Evolutionary conservation across 2,329 filamentous ascomycete species (phyloP), one percentile per base, ranked within the genome.

Genomic region (Harringtonia aguacate): DNA sequence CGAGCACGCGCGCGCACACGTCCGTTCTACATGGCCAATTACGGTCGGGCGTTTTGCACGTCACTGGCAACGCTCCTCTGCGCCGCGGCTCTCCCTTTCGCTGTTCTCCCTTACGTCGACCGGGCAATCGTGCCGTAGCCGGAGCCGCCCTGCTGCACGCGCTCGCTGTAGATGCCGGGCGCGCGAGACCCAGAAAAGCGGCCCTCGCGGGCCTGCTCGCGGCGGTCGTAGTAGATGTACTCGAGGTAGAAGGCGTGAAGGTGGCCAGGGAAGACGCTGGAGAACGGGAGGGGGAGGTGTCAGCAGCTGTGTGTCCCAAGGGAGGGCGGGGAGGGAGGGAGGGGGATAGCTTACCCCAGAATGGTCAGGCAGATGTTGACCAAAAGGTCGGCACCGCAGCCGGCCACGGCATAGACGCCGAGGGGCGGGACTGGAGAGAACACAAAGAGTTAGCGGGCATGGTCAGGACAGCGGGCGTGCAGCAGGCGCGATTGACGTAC

Each of bases 221-320:
- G 73, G 33, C 82, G 81, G 55, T 86, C 77, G 61, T 82, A 90
- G 66, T 89, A 94, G 49, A 94, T 70, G 59, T 88, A 94, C 62
- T 88, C 79, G 48, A 87, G 53, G 59, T 89, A 92, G 61, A 89
- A 88, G 36, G 84, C 84, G 58, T 88, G 81, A 35, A 90, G 75
- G 52, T 87, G 81, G 8, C 85, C 86, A 0, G 86, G 86, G 41
- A 92, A 63, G 60, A 81, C 85, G n/a, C 77, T 78, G 47, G 34
- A 50, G n/a, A n/a, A n/a, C n/a, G n/a, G n/a, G n/a, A n/a, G n/a
- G n/a, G n/a, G n/a, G n/a, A n/a, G n/a, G 30, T 47, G 46, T 45
- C 44, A 45, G 43, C n/a, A 24, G 13, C 29, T n/a, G 17, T 7
- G 22, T 28, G 36, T 27, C 17, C 17, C 5, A 39, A 10, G 14